These are phyloP conservation scores for Basidioascus undulatus DNA, from an alignment of 768 basidiomycete species.

Conservation along the genomic window DNA sequence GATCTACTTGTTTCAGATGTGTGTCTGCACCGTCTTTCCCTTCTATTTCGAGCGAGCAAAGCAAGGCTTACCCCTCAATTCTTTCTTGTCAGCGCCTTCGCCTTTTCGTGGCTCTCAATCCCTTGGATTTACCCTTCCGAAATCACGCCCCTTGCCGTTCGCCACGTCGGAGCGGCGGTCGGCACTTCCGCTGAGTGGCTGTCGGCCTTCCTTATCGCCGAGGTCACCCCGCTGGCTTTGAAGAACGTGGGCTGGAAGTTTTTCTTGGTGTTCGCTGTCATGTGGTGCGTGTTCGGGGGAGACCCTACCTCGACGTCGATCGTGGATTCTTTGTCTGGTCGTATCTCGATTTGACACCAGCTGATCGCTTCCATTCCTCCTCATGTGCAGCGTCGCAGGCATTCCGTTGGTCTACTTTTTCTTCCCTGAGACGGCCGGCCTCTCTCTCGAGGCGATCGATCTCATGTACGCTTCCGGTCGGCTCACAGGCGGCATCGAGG, in stretches of 20 bases:
- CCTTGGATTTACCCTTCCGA: background rate
- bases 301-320: no score
- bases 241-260: background rate
- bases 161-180: background rate
- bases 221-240: background rate
- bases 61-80: no score
- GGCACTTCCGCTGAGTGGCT: background rate
- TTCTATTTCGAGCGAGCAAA: background rate
- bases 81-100: background rate
- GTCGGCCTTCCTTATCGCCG: background rate
- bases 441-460: background rate
- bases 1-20: background rate
- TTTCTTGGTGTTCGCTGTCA: background rate
- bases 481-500: background rate
- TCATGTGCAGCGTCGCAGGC: background rate
- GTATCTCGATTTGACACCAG: no score
- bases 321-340: no score
- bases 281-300: background rate
- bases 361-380: no score
- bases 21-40: background rate
- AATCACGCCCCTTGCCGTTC: background rate
- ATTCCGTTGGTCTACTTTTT: background rate
- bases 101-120: background rate
- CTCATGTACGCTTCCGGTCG: background rate
- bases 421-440: background rate